phyloP scores from a whole-genome alignment of 2,329 filamentous ascomycete species.

The Colletotrichum tamarilloi region DNA sequence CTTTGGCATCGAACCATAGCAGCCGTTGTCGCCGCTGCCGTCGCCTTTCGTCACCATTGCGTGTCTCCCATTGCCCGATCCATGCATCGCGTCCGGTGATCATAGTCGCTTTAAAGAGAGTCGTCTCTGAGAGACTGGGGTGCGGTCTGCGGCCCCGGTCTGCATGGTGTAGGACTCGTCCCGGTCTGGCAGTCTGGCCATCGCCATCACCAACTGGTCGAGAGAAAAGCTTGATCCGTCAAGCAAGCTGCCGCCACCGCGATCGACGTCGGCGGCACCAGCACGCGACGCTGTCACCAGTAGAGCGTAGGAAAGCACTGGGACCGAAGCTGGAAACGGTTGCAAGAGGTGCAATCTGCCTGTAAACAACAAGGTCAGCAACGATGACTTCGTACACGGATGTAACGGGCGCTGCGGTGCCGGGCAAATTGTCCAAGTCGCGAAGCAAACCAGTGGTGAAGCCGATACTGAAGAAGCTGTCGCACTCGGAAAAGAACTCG shows the following conservation, averaged over 20 bases:
- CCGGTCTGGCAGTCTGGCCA: slow-evolving; percentile 31
- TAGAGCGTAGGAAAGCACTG: background rate
- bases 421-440: slow-evolving; percentile 57
- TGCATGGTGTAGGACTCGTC: slow-evolving; percentile 31
- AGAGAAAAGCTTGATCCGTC: slow-evolving; percentile 4
- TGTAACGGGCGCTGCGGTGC: slow-evolving; percentile 41
- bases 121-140: slow-evolving; percentile 33
- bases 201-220: slow-evolving; percentile 24
- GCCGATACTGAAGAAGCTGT: slow-evolving; percentile 71
- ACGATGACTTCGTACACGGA: slow-evolving; percentile 51
- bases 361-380: background rate
- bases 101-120: slow-evolving; percentile 26
- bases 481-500: slow-evolving; percentile 70
- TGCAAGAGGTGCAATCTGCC: background rate
- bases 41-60: slow-evolving; percentile 15
- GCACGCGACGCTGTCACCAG: background rate
- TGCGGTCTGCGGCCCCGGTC: slow-evolving; percentile 28
- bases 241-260: background rate
- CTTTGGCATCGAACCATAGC: slow-evolving; percentile 24
- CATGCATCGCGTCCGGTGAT: slow-evolving; percentile 24
- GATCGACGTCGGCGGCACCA: background rate
- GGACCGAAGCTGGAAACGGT: background rate
- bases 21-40: slow-evolving; percentile 14
- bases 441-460: slow-evolving; percentile 63
- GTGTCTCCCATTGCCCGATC: slow-evolving; percentile 16